Evolutionary conservation across 2,329 filamentous ascomycete species (phyloP).

Genomic region (Aspergillus terreus): DNA sequence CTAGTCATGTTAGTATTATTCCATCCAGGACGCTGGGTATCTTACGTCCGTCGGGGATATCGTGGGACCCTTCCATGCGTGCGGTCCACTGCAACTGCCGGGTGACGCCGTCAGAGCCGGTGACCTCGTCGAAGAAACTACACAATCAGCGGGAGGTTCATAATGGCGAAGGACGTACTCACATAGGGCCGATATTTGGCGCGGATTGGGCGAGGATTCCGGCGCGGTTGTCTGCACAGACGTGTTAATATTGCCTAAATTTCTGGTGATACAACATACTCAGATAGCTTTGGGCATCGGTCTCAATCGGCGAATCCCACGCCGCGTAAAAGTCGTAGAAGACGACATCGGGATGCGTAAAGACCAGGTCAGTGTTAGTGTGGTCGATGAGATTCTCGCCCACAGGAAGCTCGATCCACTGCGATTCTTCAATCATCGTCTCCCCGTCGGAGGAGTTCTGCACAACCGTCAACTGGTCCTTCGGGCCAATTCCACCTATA

Average conservation of each 20-base stretch:
- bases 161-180: neutral
- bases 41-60: constrained; percentile 9
- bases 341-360: constrained; percentile 10
- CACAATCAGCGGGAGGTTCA: neutral
- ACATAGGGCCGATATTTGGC: neutral
- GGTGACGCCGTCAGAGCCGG: neutral
- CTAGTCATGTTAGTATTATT: neutral
- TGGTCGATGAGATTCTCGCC: constrained; percentile 8
- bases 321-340: constrained; percentile 9
- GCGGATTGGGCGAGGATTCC: neutral
- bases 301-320: constrained; percentile 10
- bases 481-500: constrained; percentile 10
- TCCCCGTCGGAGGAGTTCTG: constrained; percentile 7
- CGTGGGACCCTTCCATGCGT: neutral
- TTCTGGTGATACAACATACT: neutral
- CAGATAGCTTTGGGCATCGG: constrained; percentile 10
- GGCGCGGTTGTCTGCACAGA: neutral
- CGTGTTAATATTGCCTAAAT: neutral
- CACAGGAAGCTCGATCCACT: constrained; percentile 8
- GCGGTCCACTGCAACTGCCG: neutral
- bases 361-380: constrained; percentile 12
- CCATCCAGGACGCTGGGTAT: neutral
- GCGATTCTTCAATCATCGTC: constrained; percentile 6
- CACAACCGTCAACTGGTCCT: constrained; percentile 5
- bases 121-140: neutral